Base-by-base conservation (phyloP, 345 rosid genomes). In the Streptanthus diversifolius region DNA sequence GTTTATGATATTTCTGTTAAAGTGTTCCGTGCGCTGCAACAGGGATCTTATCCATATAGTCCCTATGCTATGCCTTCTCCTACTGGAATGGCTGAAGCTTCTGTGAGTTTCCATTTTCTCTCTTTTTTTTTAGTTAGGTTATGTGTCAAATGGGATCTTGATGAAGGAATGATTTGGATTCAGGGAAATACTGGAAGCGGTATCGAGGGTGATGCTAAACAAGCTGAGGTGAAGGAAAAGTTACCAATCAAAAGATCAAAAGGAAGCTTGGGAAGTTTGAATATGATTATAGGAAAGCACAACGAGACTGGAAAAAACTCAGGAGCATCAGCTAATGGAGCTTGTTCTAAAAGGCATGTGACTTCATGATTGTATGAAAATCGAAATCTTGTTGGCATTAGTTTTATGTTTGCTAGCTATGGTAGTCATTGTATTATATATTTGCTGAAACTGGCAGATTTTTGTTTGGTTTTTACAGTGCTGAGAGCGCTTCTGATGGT, bases 41-140 rank as follows among this genome's bases (percentile, higher is more conserved):
- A 93, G 97, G 98, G 96, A 18, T 88, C 97, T 68, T 93, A 91
- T 83, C 96, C 98, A 70, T 91, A 91, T 63, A 93, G 95, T 84
- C 96, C 98, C 44, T 93, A 91, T 79, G 88, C 95, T 19, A 85
- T 93, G 89, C 91, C 91, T 75, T 86, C 93, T 51, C 96, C 96
- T 76, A 93, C 89, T 82, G 96, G 96, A 68, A 78, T 91, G 68
- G 82, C 82, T 7, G 98, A 93, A 86, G 88, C 86, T 77, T 78
- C 86, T 59, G 89, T 85, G 80, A 86, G 95, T 79, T 80, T 57
- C 6, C 36, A 12, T n/a, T 45, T 5, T 32, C 1, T 35, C 49
- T 43, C 53, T 57, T 57, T 53, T 30, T 57, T 57, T 22, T 37
- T 33, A 7, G 25, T 32, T 54, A 32, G 43, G 51, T 57, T 77